Evolutionary conservation across 2,329 filamentous ascomycete species (phyloP), one percentile per base, ranked within the genome.

Genomic region (Claviceps pazoutovae): DNA sequence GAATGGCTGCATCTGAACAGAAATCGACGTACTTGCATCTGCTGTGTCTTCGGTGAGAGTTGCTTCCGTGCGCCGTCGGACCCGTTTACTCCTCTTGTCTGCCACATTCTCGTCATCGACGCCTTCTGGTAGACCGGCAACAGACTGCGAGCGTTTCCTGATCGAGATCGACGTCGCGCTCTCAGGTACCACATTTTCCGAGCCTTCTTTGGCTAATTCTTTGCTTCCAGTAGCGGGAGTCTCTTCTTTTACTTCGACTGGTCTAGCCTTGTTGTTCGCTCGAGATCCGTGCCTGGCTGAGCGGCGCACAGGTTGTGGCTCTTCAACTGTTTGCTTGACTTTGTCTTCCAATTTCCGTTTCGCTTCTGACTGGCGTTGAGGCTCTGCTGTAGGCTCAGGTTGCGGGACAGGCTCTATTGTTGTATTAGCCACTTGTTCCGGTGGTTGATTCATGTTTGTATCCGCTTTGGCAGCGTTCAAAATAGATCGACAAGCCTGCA

Each of bases 61-160:
- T 44, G 83, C 80, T 39, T 70, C 68, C 5, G 55, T 57, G 49
- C 67, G 58, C 51, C 82, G 72, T 46, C 82, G 74, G 34, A 80
- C 80, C 48, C 82, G 71, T 60, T 85, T 86, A 63, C 80, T 84
- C 52, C 81, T 71, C 59, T 83, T 84, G 50, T 78, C 75, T 11
- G 76, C 72, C 2, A 68, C 69, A 23, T 70, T 73, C 37, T 83
- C 80, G 49, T 83, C 80, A 7, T 81, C 78, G 0, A 61, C 69
- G 0, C 65, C 70, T 2, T 83, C 80, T 0, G 70, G 70, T 16
- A 84, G 64, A 3, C 80, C 80, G 4, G 80, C 80, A 34, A 68
- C 66, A 11, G 80, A 84, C 54, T 83, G 80, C 2, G 80, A 83
- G 48, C 80, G 71, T 60, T 83, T 83, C 49, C 79, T 71, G 0